A percentile compares a stretch with the other conserved stretches of the same genome.
phyloP scores from a whole-genome alignment of 2,329 filamentous ascomycete species.

The Cladophialophora carrionii region DNA sequence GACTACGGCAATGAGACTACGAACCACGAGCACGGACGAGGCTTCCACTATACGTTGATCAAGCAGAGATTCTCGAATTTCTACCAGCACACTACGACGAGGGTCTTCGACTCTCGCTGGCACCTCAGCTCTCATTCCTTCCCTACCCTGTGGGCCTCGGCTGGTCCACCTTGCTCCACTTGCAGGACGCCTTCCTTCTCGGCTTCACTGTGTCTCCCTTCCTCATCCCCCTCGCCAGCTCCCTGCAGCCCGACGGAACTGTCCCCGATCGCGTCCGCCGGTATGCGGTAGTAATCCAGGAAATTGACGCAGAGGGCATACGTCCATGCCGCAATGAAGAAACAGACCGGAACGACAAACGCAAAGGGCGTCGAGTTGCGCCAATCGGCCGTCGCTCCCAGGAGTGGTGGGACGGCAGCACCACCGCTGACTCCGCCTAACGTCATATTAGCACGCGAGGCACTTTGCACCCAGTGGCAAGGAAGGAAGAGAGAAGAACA shows the following conservation, averaged over 20 bases:
- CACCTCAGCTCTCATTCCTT: neutral
- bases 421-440: conserved; percentile 63
- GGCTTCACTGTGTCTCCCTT: neutral
- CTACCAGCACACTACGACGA: neutral
- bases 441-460: neutral
- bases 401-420: conserved; percentile 65
- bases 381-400: conserved; percentile 68
- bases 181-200: conserved; percentile 12
- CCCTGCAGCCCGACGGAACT: conserved; percentile 52
- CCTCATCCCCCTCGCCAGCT: conserved; percentile 33
- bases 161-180: neutral
- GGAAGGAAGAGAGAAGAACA: conserved; percentile 50
- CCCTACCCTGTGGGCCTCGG: neutral
- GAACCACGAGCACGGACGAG: neutral
- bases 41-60: neutral
- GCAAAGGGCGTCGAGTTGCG: conserved; percentile 63
- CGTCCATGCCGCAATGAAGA: conserved; percentile 61
- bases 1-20: neutral
- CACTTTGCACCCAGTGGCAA: neutral
- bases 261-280: conserved; percentile 61
- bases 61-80: neutral
- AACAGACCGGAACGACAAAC: conserved; percentile 67
- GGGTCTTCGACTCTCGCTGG: neutral
- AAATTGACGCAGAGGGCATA: conserved; percentile 69
- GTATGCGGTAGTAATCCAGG: conserved; percentile 63